Evolutionary conservation across 2,329 filamentous ascomycete genomes (phyloP), one percentile per base, ranked within the genome.

Genomic region (Curvularia hawaiiensis): DNA sequence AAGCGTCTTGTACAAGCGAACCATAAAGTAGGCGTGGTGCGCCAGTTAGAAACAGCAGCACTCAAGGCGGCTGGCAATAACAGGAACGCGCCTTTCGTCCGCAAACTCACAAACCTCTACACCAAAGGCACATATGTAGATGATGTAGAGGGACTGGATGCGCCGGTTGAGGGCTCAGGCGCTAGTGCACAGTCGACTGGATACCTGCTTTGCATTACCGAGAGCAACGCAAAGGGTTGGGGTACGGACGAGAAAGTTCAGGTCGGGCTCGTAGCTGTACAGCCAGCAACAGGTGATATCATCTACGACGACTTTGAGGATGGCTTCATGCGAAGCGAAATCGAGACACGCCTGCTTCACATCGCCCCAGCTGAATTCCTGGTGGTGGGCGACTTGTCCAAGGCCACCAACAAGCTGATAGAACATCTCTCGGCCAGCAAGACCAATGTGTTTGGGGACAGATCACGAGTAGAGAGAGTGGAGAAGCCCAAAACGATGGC

Each of bases 51-150:
- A 77, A 99, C 95, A 0, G 95, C 95, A 2, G 95, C 95, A 0
- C 80, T 99, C 59, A 99, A 99, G 75, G 96, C 96, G 62, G 95
- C 88, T 1, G 94, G 95, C 44, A 92, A 97, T 73, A 99, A 98
- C 76, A 87, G 91, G 56, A 97, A 97, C 71, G 86, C 92, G 0
- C 93, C 95, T 0, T 99, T 99, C 68, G 86, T 92, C 38, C 88
- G 95, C 35, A 95, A 96, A 69, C 86, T 99, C 68, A 98, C 95
- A 16, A 97, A 96, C 71, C 83, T 99, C 7, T 99, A 99, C 78
- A 99, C 95, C 9, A 99, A 98, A 76, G 95, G 93, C 43, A 99
- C 95, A 2, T 99, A 98, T 68, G 89, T 99, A 55, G 95, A 98
- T 71, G 95, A 99, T 74, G 84, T 91, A 10, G 94, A 95, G 61